Conservation (phyloP, 495 filamentous ascomycete species). For the Aspergillus saccharolyticus region DNA sequence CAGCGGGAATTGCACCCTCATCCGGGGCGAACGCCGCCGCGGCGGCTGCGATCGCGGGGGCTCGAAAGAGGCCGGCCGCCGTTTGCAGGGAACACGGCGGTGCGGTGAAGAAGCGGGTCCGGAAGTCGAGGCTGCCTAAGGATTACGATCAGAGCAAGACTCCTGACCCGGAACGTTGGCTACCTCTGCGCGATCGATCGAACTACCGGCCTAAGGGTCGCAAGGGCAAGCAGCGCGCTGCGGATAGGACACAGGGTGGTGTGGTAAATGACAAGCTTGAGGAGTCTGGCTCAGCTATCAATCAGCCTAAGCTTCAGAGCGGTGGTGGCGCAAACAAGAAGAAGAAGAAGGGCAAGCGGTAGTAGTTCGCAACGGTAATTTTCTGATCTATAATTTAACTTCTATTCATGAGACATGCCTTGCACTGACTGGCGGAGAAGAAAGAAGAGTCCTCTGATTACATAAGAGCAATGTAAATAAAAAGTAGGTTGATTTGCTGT, state of each 20-base stretch:
- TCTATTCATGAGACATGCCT: conserved; percentile 8
- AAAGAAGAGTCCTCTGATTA: background rate
- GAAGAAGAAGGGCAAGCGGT: conserved; percentile 51
- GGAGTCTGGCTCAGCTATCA: conserved; percentile 50
- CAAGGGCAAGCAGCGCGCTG: conserved; percentile 79
- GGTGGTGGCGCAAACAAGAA: conserved; percentile 52
- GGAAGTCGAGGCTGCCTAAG: conserved; percentile 69
- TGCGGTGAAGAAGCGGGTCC: conserved; percentile 53
- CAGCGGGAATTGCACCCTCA: conserved; percentile 66
- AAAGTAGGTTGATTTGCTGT: background rate
- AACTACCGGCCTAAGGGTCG: conserved; percentile 84
- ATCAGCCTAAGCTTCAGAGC: conserved; percentile 32
- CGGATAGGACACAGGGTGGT: conserved; percentile 81
- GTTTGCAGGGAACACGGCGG: conserved; percentile 42
- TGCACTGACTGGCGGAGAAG: conserved; percentile 2
- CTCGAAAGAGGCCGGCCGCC: conserved; percentile 52
- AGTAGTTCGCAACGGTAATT: conserved; percentile 2
- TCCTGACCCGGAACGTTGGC: conserved; percentile 85
- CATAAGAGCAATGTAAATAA: conserved; percentile 10
- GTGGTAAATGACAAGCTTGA: conserved; percentile 63
- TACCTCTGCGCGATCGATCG: conserved; percentile 83
- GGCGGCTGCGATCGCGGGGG: conserved; percentile 35
- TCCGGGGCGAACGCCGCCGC: conserved; percentile 35
- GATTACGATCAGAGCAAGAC: conserved; percentile 70
- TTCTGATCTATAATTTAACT: background rate